Percentiles rank a stretch among this genome's conserved stretches.
Evolutionary conservation across 202 grass and related monocot genomes (phyloP).

Genomic region (Digitaria exilis): DNA sequence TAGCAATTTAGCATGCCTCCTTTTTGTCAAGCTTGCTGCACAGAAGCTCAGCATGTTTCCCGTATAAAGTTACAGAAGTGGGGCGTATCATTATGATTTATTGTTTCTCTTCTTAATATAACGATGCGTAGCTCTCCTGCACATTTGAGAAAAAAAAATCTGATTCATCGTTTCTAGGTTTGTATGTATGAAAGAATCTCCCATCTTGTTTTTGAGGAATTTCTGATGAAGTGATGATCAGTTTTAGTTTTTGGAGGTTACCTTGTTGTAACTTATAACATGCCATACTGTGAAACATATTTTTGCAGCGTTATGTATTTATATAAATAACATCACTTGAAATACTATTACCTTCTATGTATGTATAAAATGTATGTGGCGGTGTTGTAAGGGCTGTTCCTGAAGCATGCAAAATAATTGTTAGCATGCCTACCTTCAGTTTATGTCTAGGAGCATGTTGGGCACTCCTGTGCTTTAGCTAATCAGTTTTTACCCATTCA

Average conservation of each 20-base stretch:
- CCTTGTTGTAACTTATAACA: slow-evolving; percentile 17
- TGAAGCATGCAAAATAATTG: slow-evolving; percentile 1
- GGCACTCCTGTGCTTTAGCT: background rate
- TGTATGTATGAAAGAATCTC: background rate
- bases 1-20: slow-evolving; percentile 14
- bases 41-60: slow-evolving; percentile 16
- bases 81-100: slow-evolving; percentile 8
- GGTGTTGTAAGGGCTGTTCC: background rate
- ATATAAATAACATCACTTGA: background rate
- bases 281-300: background rate
- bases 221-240: background rate
- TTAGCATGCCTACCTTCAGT: background rate
- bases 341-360: slow-evolving; percentile 15
- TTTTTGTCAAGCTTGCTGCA: slow-evolving; percentile 30
- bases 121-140: background rate
- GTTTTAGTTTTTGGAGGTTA: slow-evolving; percentile 27
- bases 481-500: background rate
- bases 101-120: background rate
- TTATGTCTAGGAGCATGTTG: slow-evolving; percentile 8
- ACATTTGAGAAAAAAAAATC: background rate
- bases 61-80: slow-evolving; percentile 4
- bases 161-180: background rate
- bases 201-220: slow-evolving; percentile 36
- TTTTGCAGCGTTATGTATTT: background rate
- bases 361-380: background rate